phyloP scores from a whole-genome alignment of 768 basidiomycete species.

The Collybia sordida region DNA sequence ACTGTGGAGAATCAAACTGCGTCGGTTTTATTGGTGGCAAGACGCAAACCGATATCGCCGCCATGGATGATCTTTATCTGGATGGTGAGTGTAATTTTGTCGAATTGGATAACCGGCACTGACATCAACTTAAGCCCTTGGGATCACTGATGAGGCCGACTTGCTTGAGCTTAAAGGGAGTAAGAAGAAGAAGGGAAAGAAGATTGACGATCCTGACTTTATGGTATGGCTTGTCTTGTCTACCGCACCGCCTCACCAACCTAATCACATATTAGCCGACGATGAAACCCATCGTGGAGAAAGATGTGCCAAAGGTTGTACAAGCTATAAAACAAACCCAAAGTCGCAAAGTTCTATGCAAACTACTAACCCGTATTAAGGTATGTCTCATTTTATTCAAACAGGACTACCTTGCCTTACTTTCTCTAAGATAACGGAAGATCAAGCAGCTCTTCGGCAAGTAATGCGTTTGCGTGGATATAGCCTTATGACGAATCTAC shows the following conservation, averaged over 20 bases:
- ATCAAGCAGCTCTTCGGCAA: constrained; percentile 73
- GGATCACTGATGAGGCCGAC: constrained; percentile 91
- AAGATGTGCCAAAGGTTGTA: constrained; percentile 88
- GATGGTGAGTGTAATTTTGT: constrained; percentile 57
- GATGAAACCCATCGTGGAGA: constrained; percentile 69
- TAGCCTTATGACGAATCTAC: constrained; percentile 85
- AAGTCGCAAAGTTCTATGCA: constrained; percentile 78
- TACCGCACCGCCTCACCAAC: constrained; percentile 2
- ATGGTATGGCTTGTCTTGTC: constrained; percentile 49
- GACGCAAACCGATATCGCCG: constrained; percentile 93
- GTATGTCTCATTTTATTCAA: constrained; percentile 34
- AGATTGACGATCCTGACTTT: constrained; percentile 90
- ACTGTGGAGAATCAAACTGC: constrained; percentile 94
- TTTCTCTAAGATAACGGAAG: constrained; percentile 72
- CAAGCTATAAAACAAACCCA: constrained; percentile 88
- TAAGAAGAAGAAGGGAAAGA: constrained; percentile 90
- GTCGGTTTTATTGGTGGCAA: constrained; percentile 97
- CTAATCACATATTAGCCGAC: constrained; percentile 51
- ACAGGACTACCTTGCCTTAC: background rate
- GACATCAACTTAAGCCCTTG: constrained; percentile 62
- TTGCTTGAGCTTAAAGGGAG: constrained; percentile 83
- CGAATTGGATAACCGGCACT: background rate
- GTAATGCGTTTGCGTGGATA: constrained; percentile 93
- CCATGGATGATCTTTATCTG: constrained; percentile 93
- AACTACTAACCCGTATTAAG: constrained; percentile 83